Evolutionary conservation across 192 early-diverging fungal genomes (phyloP).

Genomic region (Coemansia sp.): DNA sequence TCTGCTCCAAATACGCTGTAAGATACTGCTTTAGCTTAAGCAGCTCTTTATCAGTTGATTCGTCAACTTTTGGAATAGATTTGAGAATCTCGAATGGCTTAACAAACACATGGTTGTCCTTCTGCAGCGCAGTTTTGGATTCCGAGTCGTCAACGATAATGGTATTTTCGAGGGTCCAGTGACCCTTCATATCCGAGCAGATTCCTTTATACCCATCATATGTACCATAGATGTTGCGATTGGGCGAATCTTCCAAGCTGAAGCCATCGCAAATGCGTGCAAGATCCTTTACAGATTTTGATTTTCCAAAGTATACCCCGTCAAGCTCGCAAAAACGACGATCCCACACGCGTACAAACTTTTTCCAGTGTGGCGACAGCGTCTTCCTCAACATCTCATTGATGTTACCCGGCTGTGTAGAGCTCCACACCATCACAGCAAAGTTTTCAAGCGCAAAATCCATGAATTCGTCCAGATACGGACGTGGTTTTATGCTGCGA

Average conservation of each 20-base stretch:
- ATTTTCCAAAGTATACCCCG: constrained; percentile 47
- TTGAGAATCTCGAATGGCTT: constrained; percentile 18
- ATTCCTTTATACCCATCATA: constrained; percentile 28
- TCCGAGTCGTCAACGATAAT: constrained; percentile 47
- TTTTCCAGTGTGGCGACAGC: constrained; percentile 36
- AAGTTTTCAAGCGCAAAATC: constrained; percentile 59
- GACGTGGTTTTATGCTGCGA: constrained; percentile 43
- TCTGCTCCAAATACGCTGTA: constrained; percentile 14
- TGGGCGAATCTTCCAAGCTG: constrained; percentile 30
- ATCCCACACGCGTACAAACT: constrained; percentile 62
- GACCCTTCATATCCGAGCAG: constrained; percentile 7
- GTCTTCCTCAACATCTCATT: constrained; percentile 53
- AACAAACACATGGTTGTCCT: constrained; percentile 44
- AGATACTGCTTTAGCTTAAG: constrained; percentile 24
- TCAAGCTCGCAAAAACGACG: constrained; percentile 53
- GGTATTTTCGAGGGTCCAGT: constrained; percentile 45
- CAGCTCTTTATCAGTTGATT: constrained; percentile 26
- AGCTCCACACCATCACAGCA: constrained; percentile 75
- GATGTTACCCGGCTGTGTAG: constrained; percentile 60
- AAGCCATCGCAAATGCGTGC: constrained; percentile 55
- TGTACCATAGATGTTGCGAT: constrained; percentile 14
- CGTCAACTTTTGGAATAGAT: background rate
- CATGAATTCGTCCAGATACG: constrained; percentile 57
- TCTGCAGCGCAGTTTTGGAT: constrained; percentile 36
- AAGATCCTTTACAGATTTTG: constrained; percentile 64